These are phyloP conservation scores for Breynia disticha DNA, from an alignment of 441 rosid species.

Conservation along the genomic window DNA sequence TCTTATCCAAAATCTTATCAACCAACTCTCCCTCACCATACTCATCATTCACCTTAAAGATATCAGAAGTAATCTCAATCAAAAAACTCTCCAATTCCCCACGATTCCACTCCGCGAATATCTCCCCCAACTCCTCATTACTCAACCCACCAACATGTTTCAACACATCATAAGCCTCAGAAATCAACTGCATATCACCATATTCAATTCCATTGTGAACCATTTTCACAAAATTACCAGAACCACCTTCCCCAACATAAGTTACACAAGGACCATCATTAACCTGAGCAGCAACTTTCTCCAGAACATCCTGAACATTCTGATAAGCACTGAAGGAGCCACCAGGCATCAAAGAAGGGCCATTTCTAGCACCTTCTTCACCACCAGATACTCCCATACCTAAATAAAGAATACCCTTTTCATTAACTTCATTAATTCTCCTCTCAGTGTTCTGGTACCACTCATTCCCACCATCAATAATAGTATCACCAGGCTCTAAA, in stretches of 20 bases:
- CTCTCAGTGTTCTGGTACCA: slow-evolving; percentile 92
- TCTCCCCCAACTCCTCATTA: slow-evolving; percentile 59
- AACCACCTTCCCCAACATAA: slow-evolving; percentile 86
- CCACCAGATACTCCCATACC: slow-evolving; percentile 98
- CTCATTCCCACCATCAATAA: slow-evolving; percentile 93
- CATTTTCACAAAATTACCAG: slow-evolving; percentile 97
- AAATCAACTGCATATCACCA: slow-evolving; percentile 91
- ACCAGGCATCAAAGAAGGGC: slow-evolving; percentile 95
- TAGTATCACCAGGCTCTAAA: slow-evolving; percentile 75
- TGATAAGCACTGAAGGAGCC: slow-evolving; percentile 74
- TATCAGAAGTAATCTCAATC: slow-evolving; percentile 77
- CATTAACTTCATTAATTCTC: slow-evolving; percentile 49
- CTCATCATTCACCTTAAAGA: slow-evolving; percentile 72
- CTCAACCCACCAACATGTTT: slow-evolving; percentile 70
- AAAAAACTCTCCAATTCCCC: slow-evolving; percentile 90
- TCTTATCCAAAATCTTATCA: slow-evolving; percentile 88
- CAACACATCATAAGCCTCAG: slow-evolving; percentile 86
- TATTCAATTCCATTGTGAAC: slow-evolving; percentile 94
- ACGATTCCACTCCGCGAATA: slow-evolving; percentile 63
- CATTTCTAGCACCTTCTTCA: slow-evolving; percentile 86
- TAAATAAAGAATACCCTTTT: slow-evolving; percentile 57
- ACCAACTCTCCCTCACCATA: slow-evolving; percentile 58
- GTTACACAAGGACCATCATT: slow-evolving; percentile 97
- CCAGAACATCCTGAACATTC: slow-evolving; percentile 54
- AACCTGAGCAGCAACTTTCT: slow-evolving; percentile 85